Percentiles rank a stretch among this genome's conserved stretches.
Conservation (phyloP, 2,329 filamentous ascomycete species). For the Talaromyces piceae region DNA sequence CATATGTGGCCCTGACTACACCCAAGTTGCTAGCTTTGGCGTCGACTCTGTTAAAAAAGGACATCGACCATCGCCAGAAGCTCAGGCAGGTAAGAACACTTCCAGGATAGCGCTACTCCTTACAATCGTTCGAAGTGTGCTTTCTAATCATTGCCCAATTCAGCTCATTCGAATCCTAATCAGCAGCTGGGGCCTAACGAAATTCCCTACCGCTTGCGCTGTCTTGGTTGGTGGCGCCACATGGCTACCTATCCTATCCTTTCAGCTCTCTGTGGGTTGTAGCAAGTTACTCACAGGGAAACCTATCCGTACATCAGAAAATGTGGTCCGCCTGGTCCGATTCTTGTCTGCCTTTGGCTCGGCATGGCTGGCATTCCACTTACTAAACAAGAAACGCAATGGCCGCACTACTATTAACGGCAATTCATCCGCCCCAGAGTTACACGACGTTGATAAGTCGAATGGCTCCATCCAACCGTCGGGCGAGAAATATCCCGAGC, state of each 20-base stretch:
- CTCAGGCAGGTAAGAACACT: constrained; percentile 27
- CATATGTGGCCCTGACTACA: constrained; percentile 41
- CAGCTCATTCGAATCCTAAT: constrained; percentile 34
- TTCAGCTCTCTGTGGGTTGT: constrained; percentile 20
- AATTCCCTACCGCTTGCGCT: constrained; percentile 48
- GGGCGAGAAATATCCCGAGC: constrained; percentile 20
- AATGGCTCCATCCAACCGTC: constrained; percentile 4
- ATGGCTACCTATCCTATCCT: constrained; percentile 30
- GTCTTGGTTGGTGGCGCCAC: constrained; percentile 46
- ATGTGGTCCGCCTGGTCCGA: constrained; percentile 22
- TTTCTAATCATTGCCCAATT: not conserved
- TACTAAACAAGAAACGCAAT: constrained; percentile 38
- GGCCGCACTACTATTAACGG: constrained; percentile 9
- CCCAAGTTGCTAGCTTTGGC: constrained; percentile 39
- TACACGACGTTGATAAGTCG: constrained; percentile 4
- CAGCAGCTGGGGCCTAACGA: constrained; percentile 36
- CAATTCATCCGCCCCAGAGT: not conserved
- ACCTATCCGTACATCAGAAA: constrained; percentile 12
- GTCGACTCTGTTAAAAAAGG: constrained; percentile 25
- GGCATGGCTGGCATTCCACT: constrained; percentile 42
- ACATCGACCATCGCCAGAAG: constrained; percentile 26
- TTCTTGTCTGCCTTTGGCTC: constrained; percentile 42
- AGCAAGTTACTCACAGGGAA: constrained; percentile 14
- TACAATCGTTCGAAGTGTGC: too few relatives aligned
- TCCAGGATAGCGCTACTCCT: constrained; percentile 4